Conservation (phyloP, 805 yeast species). For the Ogataea parapolymorpha region DNA sequence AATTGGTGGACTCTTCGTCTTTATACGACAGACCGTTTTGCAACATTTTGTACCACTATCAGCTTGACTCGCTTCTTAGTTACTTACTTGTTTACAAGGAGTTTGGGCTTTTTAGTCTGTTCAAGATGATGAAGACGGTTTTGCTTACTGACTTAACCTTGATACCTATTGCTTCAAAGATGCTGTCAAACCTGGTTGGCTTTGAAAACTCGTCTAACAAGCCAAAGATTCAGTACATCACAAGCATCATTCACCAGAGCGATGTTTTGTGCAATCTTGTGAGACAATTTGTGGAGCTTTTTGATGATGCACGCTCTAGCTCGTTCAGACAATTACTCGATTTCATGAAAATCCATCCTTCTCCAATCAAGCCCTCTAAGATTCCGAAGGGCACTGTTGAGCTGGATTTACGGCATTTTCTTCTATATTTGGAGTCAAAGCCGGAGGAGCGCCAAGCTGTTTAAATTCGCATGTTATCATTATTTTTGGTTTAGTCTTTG, state of each 20-base stretch:
- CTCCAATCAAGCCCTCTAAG: slow-evolving; percentile 34
- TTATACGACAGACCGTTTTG: slow-evolving; percentile 6
- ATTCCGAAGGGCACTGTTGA: slow-evolving; percentile 27
- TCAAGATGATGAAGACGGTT: slow-evolving; percentile 33
- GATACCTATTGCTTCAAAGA: slow-evolving; percentile 22
- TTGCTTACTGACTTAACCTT: slow-evolving; percentile 35
- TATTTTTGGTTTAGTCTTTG: not conserved
- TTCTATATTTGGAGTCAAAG: slow-evolving; percentile 11
- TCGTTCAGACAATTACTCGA: slow-evolving; percentile 28
- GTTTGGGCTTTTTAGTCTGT: slow-evolving; percentile 39
- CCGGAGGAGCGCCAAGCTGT: slow-evolving; percentile 4
- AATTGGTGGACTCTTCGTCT: slow-evolving; percentile 8
- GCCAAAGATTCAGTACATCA: slow-evolving; percentile 14
- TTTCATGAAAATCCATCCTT: slow-evolving; percentile 30
- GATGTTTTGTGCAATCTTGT: slow-evolving; percentile 28
- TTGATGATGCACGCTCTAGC: slow-evolving; percentile 31
- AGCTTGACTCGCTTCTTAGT: slow-evolving; percentile 19
- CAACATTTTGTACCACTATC: slow-evolving; percentile 15
- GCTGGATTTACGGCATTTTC: slow-evolving; percentile 21
- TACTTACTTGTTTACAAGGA: slow-evolving; percentile 29
- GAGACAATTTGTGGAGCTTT: slow-evolving; percentile 32
- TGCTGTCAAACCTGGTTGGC: slow-evolving; percentile 23
- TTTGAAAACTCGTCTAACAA: slow-evolving; percentile 9
- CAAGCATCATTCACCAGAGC: slow-evolving; percentile 24
- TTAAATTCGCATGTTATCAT: not conserved